A percentile compares a stretch with the other conserved stretches of the same genome.
These are phyloP conservation scores for Epicoccum nigrum DNA, from an alignment of 2,329 filamentous ascomycete species.

Conservation along the genomic window DNA sequence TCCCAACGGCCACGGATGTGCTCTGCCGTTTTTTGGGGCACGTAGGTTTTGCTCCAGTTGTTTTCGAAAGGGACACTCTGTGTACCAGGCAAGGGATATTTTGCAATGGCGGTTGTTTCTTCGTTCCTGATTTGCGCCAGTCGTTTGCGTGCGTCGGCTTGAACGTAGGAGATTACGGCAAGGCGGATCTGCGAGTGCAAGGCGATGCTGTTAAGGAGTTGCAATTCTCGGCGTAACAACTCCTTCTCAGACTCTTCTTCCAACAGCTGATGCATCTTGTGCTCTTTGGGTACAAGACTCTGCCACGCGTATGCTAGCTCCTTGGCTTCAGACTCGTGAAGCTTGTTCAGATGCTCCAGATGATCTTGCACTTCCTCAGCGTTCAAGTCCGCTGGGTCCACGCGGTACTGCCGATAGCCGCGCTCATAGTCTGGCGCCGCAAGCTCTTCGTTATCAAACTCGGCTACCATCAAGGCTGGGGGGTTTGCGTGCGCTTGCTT, in stretches of 20 bases:
- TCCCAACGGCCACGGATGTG: slow-evolving; percentile 10
- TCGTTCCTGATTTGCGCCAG: slow-evolving; percentile 18
- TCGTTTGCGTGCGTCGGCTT: slow-evolving; percentile 24
- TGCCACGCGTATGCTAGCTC: slow-evolving; percentile 28
- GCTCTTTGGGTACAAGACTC: slow-evolving; percentile 21
- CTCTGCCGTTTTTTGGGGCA: slow-evolving; percentile 1
- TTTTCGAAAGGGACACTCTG: background rate
- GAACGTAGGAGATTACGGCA: slow-evolving; percentile 22
- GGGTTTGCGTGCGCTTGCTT: slow-evolving; percentile 15
- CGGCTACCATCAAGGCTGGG: slow-evolving; percentile 15
- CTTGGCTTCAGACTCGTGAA: slow-evolving; percentile 8
- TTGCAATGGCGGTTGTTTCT: background rate
- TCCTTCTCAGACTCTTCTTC: slow-evolving; percentile 23
- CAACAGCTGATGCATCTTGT: slow-evolving; percentile 20
- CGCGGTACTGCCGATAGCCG: slow-evolving; percentile 22
- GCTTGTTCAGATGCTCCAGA: slow-evolving; percentile 21
- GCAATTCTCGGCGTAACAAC: slow-evolving; percentile 20
- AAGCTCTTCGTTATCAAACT: slow-evolving; percentile 24
- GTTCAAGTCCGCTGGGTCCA: slow-evolving; percentile 16
- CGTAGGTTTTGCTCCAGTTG: background rate
- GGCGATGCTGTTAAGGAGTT: slow-evolving; percentile 25
- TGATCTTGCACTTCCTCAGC: slow-evolving; percentile 18
- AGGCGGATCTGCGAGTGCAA: slow-evolving; percentile 9
- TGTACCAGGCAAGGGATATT: background rate
- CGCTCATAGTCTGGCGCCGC: slow-evolving; percentile 23